phyloP scores from a whole-genome alignment of 176 grass and related monocot genomes.

The Rhynchospora breviuscula region DNA sequence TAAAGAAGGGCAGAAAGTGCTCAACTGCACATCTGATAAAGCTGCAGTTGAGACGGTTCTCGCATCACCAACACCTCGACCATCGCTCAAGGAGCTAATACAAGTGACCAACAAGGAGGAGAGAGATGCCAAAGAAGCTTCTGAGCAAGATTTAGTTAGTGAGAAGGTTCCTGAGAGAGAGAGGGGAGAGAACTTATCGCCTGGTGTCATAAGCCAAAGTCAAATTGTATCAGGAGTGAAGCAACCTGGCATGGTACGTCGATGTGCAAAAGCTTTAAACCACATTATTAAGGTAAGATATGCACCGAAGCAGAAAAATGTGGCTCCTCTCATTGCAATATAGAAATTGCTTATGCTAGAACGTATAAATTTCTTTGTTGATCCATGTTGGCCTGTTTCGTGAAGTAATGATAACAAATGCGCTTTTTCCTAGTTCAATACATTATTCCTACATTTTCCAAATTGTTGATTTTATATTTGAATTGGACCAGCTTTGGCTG shows the following conservation, averaged over 20 bases:
- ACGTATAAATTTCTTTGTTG: not conserved
- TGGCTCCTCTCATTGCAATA: slow-evolving; percentile 33
- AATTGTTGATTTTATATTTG: not conserved
- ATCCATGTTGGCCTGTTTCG: not conserved
- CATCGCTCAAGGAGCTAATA: slow-evolving; percentile 70
- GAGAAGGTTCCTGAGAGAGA: not conserved
- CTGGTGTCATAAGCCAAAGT: slow-evolving; percentile 34
- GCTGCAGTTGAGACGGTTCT: not conserved
- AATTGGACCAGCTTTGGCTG: not conserved
- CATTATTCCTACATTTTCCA: not conserved
- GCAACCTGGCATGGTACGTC: slow-evolving; percentile 37
- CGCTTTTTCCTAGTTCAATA: not conserved
- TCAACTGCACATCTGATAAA: slow-evolving; percentile 8
- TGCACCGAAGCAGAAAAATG: slow-evolving; percentile 51
- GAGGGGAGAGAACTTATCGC: slow-evolving; percentile 19
- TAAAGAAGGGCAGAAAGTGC: slow-evolving; percentile 15
- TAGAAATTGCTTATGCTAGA: not conserved
- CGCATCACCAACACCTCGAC: slow-evolving; percentile 29
- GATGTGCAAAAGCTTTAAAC: slow-evolving; percentile 67
- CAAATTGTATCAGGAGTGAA: slow-evolving; percentile 37
- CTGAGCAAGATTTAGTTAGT: not conserved
- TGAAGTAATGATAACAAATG: not conserved
- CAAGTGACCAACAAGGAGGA: slow-evolving; percentile 43
- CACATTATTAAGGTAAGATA: slow-evolving; percentile 70
- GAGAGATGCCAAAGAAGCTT: not conserved